A percentile compares a stretch with the other conserved stretches of the same genome.
Conservation (phyloP, 2,329 filamentous ascomycete species). For the Aureobasidium sp. region DNA sequence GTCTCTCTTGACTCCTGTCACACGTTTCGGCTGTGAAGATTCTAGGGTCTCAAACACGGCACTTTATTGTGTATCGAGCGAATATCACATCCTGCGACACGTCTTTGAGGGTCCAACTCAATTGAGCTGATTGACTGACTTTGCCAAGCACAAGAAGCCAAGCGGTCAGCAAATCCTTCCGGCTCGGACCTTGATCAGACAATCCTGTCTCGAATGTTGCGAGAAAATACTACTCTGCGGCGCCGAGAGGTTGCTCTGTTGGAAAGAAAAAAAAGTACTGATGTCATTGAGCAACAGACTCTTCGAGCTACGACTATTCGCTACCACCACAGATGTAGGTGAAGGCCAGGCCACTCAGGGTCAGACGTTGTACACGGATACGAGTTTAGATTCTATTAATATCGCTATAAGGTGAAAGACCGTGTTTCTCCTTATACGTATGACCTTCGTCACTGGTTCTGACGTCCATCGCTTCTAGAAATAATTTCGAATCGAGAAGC, state of each 20-base stretch:
- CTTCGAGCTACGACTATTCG: not conserved
- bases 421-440: not conserved
- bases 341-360: not conserved
- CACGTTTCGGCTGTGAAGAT: not conserved
- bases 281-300: not conserved
- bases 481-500: not conserved
- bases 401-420: not conserved
- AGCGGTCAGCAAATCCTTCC: not conserved
- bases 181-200: not conserved
- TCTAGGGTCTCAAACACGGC: not conserved
- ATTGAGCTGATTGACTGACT: not conserved
- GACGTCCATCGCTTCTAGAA: not conserved
- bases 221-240: not conserved
- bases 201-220: not conserved
- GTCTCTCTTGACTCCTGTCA: slow-evolving; percentile 4
- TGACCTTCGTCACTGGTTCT: not conserved
- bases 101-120: not conserved
- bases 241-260: not conserved
- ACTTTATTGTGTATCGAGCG: not conserved
- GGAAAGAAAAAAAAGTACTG: not conserved
- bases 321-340: not conserved
- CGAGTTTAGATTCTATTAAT: slow-evolving; percentile 4
- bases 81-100: not conserved
- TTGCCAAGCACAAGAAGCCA: not conserved
- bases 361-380: not conserved